phyloP scores from a whole-genome alignment of 139 green algal genomes.

The Tetraselmis chui region DNA sequence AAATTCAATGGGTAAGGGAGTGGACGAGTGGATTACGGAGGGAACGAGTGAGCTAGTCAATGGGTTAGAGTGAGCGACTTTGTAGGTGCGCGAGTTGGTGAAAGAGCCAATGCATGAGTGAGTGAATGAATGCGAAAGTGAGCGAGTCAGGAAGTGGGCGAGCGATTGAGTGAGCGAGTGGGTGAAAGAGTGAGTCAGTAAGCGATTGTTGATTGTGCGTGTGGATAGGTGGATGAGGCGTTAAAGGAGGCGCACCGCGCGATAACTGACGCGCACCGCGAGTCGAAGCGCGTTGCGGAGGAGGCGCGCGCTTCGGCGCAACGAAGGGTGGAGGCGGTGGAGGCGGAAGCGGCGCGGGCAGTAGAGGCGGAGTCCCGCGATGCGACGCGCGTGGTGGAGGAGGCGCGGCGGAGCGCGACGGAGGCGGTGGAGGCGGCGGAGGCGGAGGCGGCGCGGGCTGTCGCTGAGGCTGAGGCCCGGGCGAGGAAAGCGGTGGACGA shows the following conservation, averaged over 20 bases:
- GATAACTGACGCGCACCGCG: neutral
- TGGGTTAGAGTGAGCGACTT: too few species aligned
- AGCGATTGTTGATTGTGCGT: too few species aligned
- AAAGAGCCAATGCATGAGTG: too few species aligned
- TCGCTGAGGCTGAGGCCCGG: neutral
- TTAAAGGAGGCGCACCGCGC: neutral
- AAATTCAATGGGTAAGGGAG: too few species aligned
- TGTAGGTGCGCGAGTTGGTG: too few species aligned
- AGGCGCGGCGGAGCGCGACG: neutral
- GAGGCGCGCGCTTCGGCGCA: neutral
- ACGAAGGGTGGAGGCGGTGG: neutral
- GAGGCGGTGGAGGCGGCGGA: neutral
- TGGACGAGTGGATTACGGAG: too few species aligned
- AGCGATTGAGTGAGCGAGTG: too few species aligned
- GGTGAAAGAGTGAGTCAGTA: too few species aligned
- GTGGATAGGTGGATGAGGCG: neutral
- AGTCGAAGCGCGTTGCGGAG: neutral
- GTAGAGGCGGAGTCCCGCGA: neutral
- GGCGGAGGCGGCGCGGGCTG: too few species aligned
- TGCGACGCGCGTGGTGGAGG: neutral
- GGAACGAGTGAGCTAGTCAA: too few species aligned
- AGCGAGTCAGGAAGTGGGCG: too few species aligned
- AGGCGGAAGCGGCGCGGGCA: neutral
- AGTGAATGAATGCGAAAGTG: too few species aligned
- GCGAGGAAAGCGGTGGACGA: neutral